These are phyloP conservation scores for Hericium rajendrae DNA, from an alignment of 768 basidiomycete species.

Conservation along the genomic window DNA sequence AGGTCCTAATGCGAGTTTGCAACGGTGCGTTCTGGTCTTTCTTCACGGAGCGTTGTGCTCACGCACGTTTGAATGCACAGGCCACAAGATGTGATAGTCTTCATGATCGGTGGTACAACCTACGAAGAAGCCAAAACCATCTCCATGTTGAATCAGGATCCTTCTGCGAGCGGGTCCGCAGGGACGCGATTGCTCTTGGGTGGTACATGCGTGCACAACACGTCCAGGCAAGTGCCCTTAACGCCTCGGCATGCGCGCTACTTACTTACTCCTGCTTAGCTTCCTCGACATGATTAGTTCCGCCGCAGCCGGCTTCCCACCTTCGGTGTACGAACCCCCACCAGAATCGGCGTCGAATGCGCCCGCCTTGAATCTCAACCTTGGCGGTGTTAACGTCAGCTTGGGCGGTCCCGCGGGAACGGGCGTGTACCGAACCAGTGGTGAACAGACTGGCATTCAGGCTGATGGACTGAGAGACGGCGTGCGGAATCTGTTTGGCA, in stretches of 20 bases:
- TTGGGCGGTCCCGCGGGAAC: conserved; percentile 81
- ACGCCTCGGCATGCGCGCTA: background rate
- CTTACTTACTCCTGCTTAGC: conserved; percentile 28
- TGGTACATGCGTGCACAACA: conserved; percentile 93
- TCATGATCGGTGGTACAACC: conserved; percentile 93
- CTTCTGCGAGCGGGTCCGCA: conserved; percentile 40
- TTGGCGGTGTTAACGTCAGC: conserved; percentile 87
- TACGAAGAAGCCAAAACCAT: conserved; percentile 90
- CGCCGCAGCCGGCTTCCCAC: conserved; percentile 52
- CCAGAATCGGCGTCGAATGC: conserved; percentile 64
- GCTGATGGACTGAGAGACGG: conserved; percentile 88
- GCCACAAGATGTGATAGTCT: conserved; percentile 92
- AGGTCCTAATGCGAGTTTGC: conserved; percentile 60
- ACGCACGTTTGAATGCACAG: conserved; percentile 28
- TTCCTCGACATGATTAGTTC: conserved; percentile 85
- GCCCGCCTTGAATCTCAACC: conserved; percentile 81
- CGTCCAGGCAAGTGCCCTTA: conserved; percentile 55
- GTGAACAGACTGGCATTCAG: conserved; percentile 59
- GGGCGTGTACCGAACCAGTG: conserved; percentile 77
- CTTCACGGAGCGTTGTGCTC: background rate
- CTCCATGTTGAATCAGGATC: conserved; percentile 79
- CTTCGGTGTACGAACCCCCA: conserved; percentile 64
- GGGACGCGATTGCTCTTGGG: conserved; percentile 80
- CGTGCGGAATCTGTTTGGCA: conserved; percentile 77
- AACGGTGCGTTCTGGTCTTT: conserved; percentile 39